Percentiles rank a stretch among this genome's conserved stretches.
Evolutionary conservation across 1,139 yeast genomes (phyloP).

Genomic region (Pichia terricola): DNA sequence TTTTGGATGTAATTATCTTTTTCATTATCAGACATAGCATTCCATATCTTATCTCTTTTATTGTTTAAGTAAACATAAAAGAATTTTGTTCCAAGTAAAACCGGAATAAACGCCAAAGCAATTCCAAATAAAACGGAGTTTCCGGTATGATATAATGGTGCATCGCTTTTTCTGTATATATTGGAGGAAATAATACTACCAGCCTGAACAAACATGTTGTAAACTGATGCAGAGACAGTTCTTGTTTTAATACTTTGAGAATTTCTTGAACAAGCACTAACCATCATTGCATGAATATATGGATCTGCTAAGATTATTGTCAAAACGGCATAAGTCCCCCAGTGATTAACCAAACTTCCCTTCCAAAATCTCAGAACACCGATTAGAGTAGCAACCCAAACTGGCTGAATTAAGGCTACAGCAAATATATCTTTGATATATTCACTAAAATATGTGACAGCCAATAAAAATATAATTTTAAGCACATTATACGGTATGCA

Average conservation of each 20-base stretch:
- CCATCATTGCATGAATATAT: constrained; percentile 46
- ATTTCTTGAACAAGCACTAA: constrained; percentile 53
- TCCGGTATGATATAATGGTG: constrained; percentile 50
- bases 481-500: constrained; percentile 40
- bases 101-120: constrained; percentile 24
- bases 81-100: constrained; percentile 22
- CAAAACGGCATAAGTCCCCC: constrained; percentile 46
- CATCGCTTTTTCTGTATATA: constrained; percentile 47
- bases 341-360: constrained; percentile 35
- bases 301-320: constrained; percentile 40
- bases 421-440: constrained; percentile 29
- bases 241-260: constrained; percentile 51
- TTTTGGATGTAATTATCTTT: constrained; percentile 33
- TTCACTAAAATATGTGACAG: constrained; percentile 33
- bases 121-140: constrained; percentile 36
- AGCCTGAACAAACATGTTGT: constrained; percentile 53
- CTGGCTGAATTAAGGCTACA: constrained; percentile 29
- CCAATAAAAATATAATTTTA: constrained; percentile 30
- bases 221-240: constrained; percentile 51
- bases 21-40: constrained; percentile 37
- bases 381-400: constrained; percentile 32
- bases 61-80: constrained; percentile 42
- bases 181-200: constrained; percentile 45
- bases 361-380: constrained; percentile 41
- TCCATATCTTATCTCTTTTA: constrained; percentile 39